Conservation (phyloP, 768 basidiomycete genomes). For the Pluteus cervinus region DNA sequence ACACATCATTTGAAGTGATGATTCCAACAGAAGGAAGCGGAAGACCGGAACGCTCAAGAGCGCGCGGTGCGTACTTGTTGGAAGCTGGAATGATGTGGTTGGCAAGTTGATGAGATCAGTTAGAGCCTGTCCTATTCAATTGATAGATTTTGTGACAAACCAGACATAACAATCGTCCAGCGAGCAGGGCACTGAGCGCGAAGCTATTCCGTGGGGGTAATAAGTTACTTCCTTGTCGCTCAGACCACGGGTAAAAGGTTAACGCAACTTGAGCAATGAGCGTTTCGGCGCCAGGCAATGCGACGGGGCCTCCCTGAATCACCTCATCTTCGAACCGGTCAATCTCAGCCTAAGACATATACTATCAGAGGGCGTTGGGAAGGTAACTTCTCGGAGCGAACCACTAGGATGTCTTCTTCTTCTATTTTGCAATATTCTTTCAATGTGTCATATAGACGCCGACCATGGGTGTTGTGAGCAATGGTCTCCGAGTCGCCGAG, state of each 20-base stretch:
- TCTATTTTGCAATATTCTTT: slow-evolving; percentile 59
- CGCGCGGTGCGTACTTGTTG: slow-evolving; percentile 60
- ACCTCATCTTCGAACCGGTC: slow-evolving; percentile 77
- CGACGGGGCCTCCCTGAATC: slow-evolving; percentile 52
- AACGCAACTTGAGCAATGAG: slow-evolving; percentile 49
- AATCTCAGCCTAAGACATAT: slow-evolving; percentile 48
- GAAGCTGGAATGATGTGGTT: slow-evolving; percentile 45
- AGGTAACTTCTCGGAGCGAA: slow-evolving; percentile 21
- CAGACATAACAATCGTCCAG: slow-evolving; percentile 87
- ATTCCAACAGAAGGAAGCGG: slow-evolving; percentile 52
- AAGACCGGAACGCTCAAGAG: slow-evolving; percentile 58
- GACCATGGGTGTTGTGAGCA: slow-evolving; percentile 65
- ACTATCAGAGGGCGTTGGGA: slow-evolving; percentile 1
- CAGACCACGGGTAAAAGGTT: background rate
- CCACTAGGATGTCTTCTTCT: slow-evolving; percentile 52
- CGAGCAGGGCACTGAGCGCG: no score
- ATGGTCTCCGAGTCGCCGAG: slow-evolving; percentile 41
- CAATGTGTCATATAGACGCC: slow-evolving; percentile 70
- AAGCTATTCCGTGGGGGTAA: no score
- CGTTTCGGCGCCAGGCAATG: slow-evolving; percentile 58
- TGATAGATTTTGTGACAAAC: no score
- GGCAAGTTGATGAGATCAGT: slow-evolving; percentile 1
- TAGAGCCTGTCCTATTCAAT: no score
- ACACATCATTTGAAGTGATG: slow-evolving; percentile 70
- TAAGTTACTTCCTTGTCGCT: no score